Evolutionary conservation across 352 stramenopile species (phyloP), one percentile per base, ranked within the genome.

Genomic region (Pythium insidiosum): DNA sequence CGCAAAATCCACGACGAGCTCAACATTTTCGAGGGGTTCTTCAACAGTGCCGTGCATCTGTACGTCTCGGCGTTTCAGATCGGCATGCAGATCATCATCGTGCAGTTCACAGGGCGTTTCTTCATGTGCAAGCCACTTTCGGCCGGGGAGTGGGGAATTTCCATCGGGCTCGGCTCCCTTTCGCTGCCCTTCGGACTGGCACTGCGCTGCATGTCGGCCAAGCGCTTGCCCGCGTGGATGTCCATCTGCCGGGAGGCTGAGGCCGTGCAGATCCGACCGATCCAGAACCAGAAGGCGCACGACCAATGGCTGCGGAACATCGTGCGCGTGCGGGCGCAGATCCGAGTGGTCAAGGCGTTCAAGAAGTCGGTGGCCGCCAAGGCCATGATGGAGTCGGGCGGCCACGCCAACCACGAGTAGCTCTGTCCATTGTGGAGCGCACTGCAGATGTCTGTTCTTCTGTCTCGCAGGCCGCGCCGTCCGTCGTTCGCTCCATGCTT

Each of bases 21-120:
- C 59, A 98, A 98, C 63, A 68, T 98, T 12, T 94, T 99, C 48
- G 66, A 72, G 4, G 92, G 91, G n/a, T 69, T 98, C 18, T 38
- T 79, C 29, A 63, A 64, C 19, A 98, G 98, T 73, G 66, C 49
- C 6, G 66, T 98, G 5, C 98, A 98, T 63, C 74, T 96, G 40
- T 73, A 74, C 47, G 88, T 99, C 43, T 76, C 87, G 0, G 12
- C 96, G 2, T 62, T 95, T 45, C 97, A 96, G 47, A 71, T 97
- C 16, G 29, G 78, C 19, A 76, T 96, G 41, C 95, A 99, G 67
- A 50, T 97, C 34, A 38, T 99, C 38, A 97, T 99, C 49, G 88
- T 99, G 11, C 60, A 98, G 61, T 84, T 75, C 35, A 97, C 88
- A n/a, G 94, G 91, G 3, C 43, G 54, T 1, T 81, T 84, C 22